phyloP scores from a whole-genome alignment of 345 rosid genomes.

The Eucalyptus fibrosa region DNA sequence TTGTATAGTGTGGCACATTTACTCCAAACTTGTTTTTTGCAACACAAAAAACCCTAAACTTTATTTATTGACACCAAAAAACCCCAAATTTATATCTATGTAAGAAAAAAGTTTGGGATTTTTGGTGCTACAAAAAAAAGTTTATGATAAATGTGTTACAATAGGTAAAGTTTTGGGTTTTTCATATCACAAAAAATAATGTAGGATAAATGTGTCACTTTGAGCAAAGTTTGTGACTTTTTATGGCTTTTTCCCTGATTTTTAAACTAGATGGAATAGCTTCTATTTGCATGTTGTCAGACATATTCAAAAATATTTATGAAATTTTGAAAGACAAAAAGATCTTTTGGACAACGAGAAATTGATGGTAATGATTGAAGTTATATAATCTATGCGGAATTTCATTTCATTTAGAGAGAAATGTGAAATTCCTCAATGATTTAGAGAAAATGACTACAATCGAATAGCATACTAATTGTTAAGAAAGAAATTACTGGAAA shows the following conservation, averaged over 20 bases:
- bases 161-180: rapidly evolving
- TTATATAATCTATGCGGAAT: not conserved
- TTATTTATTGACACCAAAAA: too few species aligned
- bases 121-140: rapidly evolving
- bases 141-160: rapidly evolving
- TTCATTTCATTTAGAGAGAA: not conserved
- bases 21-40: rapidly evolving
- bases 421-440: not conserved
- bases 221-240: rapidly evolving
- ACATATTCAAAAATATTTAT: not conserved
- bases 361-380: not conserved
- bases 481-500: not conserved
- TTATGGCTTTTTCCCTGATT: too few species aligned
- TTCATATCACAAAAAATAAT: too few species aligned
- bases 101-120: too few species aligned
- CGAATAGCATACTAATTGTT: not conserved
- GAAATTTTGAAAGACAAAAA: not conserved
- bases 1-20: rapidly evolving
- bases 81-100: too few species aligned
- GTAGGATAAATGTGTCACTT: too few species aligned
- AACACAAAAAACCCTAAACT: rapidly evolving
- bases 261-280: not conserved
- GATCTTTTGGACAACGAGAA: not conserved
- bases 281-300: not conserved
- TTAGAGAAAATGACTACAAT: not conserved